These are phyloP conservation scores for Coemansia reversa DNA, from an alignment of 192 early-diverging fungal genomes.

Conservation along the genomic window DNA sequence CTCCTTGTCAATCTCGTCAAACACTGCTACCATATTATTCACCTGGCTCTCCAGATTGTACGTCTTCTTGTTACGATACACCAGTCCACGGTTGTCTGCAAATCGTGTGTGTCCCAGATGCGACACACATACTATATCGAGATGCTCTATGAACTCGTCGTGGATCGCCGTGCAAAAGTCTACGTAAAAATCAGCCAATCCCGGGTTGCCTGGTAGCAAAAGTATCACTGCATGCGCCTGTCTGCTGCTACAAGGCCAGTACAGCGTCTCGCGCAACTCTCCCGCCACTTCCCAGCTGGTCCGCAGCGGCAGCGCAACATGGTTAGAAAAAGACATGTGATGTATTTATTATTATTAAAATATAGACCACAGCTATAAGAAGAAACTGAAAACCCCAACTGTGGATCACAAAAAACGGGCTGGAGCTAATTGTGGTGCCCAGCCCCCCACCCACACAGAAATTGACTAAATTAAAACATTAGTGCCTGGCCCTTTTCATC, in stretches of 20 bases:
- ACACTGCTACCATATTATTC: conserved; percentile 32
- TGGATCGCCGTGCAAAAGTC: conserved; percentile 66
- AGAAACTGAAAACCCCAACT: neutral
- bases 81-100: conserved; percentile 30
- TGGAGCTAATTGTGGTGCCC: neutral
- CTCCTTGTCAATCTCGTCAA: conserved; percentile 32
- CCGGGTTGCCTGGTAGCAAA: conserved; percentile 74
- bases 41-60: conserved; percentile 37
- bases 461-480: neutral
- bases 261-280: conserved; percentile 47
- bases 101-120: conserved; percentile 50
- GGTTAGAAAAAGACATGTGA: conserved; percentile 37
- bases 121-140: conserved; percentile 66
- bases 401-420: neutral
- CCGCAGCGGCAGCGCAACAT: conserved; percentile 33
- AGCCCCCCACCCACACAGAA: neutral
- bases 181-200: conserved; percentile 77
- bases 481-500: neutral
- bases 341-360: neutral
- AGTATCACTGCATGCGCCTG: conserved; percentile 48
- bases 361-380: neutral
- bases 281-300: conserved; percentile 29
- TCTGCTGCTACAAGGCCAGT: conserved; percentile 30
- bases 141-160: conserved; percentile 34
- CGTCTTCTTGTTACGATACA: conserved; percentile 13